A percentile compares a stretch with the other conserved stretches of the same genome.
Evolutionary conservation across 108 stramenopile species (phyloP).

Genomic region (Thalassiosira profunda): DNA sequence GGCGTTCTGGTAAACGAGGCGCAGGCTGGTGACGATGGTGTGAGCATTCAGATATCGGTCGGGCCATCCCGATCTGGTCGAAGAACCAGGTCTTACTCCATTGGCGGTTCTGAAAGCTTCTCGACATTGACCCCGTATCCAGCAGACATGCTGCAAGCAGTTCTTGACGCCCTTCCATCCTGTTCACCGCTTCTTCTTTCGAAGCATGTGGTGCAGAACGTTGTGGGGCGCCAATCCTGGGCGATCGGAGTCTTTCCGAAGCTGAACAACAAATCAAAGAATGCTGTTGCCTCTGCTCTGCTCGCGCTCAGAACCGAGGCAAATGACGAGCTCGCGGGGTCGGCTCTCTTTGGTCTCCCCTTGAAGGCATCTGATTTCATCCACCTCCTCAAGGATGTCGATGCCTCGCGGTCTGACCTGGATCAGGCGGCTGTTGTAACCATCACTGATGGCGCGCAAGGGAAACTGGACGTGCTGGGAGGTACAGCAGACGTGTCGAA

Average conservation of each 20-base stretch:
- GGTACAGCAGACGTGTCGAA: constrained; percentile 25
- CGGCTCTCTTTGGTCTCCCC: constrained; percentile 63
- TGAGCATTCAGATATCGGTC: constrained; percentile 63
- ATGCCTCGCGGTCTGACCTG: constrained; percentile 25
- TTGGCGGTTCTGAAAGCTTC: constrained; percentile 61
- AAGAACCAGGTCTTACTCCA: constrained; percentile 78
- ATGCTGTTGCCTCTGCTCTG: constrained; percentile 37
- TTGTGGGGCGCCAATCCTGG: constrained; percentile 78
- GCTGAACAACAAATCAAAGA: constrained; percentile 34
- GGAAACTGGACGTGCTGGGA: constrained; percentile 42
- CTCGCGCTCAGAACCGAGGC: constrained; percentile 40
- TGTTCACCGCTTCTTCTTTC: constrained; percentile 16
- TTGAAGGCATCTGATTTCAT: constrained; percentile 56
- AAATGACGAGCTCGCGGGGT: constrained; percentile 43
- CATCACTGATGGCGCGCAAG: constrained; percentile 59
- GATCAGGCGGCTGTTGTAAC: constrained; percentile 54
- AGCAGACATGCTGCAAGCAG: constrained; percentile 57
- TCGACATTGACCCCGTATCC: constrained; percentile 69
- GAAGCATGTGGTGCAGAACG: constrained; percentile 38
- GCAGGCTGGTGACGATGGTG: constrained; percentile 22
- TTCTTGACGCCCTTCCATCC: constrained; percentile 47
- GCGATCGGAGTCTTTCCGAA: constrained; percentile 60
- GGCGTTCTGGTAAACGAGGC: constrained; percentile 58
- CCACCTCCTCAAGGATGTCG: constrained; percentile 36
- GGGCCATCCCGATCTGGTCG: constrained; percentile 74